Evolutionary conservation across 1,139 yeast genomes (phyloP).

Genomic region (Geotrichum phurueaensis): DNA sequence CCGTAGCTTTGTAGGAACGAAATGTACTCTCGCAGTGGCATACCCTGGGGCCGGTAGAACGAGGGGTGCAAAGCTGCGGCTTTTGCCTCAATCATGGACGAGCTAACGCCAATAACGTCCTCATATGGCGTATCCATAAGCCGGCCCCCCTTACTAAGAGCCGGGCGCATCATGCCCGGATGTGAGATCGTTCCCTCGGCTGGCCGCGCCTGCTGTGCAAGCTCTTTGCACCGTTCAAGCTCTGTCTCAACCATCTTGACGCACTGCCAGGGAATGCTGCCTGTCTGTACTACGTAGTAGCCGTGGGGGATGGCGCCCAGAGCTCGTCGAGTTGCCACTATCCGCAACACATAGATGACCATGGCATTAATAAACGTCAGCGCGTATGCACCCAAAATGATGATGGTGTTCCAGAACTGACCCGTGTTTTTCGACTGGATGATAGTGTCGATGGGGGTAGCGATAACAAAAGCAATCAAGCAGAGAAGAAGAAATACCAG

Average conservation of each 20-base stretch:
- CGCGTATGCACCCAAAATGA: slow-evolving; percentile 68
- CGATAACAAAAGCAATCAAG: slow-evolving; percentile 53
- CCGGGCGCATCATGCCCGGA: slow-evolving; percentile 52
- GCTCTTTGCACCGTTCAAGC: slow-evolving; percentile 44
- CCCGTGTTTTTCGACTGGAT: slow-evolving; percentile 56
- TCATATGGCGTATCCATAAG: slow-evolving; percentile 58
- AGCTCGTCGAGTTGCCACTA: slow-evolving; percentile 53
- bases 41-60: slow-evolving; percentile 37
- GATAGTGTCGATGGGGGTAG: slow-evolving; percentile 70
- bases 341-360: slow-evolving; percentile 46
- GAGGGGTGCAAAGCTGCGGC: slow-evolving; percentile 41
- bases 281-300: slow-evolving; percentile 60
- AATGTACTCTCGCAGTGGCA: slow-evolving; percentile 49
- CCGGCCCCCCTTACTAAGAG: slow-evolving; percentile 34
- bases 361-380: slow-evolving; percentile 48
- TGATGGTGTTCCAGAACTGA: slow-evolving; percentile 61
- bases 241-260: slow-evolving; percentile 41
- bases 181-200: slow-evolving; percentile 44
- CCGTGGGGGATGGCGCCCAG: slow-evolving; percentile 67
- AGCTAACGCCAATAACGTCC: slow-evolving; percentile 45
- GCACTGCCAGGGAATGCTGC: slow-evolving; percentile 54
- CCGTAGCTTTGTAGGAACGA: slow-evolving; percentile 35
- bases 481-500: slow-evolving; percentile 47
- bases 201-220: slow-evolving; percentile 50
- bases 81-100: slow-evolving; percentile 39